Conservation (phyloP, 2,329 filamentous ascomycete species). For the Sporothrix humicola region DNA sequence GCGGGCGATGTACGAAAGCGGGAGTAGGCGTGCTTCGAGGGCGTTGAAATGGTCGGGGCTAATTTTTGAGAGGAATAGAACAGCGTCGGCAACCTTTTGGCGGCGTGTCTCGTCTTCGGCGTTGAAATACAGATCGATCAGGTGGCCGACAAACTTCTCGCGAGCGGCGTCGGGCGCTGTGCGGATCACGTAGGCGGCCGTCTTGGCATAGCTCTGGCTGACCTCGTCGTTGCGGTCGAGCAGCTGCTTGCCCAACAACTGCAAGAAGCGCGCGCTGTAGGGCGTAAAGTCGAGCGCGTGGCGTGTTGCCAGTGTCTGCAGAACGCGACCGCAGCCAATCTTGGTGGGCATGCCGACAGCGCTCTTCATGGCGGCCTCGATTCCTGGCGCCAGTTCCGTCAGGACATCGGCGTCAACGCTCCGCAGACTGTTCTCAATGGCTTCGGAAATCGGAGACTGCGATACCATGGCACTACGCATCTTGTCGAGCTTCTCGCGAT, state of each 20-base stretch:
- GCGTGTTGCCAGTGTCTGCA: constrained; percentile 83
- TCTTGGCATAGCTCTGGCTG: constrained; percentile 83
- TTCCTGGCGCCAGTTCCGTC: constrained; percentile 69
- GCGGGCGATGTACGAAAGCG: constrained; percentile 85
- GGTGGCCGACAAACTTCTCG: constrained; percentile 57
- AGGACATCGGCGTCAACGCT: constrained; percentile 81
- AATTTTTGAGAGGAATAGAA: constrained; percentile 81
- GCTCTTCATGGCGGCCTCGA: constrained; percentile 81
- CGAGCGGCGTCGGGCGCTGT: constrained; percentile 57
- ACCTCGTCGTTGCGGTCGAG: constrained; percentile 90
- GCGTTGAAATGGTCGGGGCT: constrained; percentile 86
- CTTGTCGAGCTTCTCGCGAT: constrained; percentile 88
- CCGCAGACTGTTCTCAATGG: constrained; percentile 86
- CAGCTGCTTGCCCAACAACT: constrained; percentile 78
- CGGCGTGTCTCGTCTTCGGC: constrained; percentile 78
- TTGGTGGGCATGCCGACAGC: constrained; percentile 93
- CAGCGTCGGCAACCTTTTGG: constrained; percentile 79
- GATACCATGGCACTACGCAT: constrained; percentile 81
- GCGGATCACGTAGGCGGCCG: constrained; percentile 82
- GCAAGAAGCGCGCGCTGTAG: constrained; percentile 76
- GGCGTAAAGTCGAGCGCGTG: constrained; percentile 76
- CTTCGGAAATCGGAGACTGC: constrained; percentile 87
- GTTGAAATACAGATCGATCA: constrained; percentile 76
- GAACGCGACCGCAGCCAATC: constrained; percentile 83
- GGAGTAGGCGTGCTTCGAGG: constrained; percentile 75